Base-by-base conservation (phyloP, 352 stramenopile genomes). In the Phytophthora pluvialis region DNA sequence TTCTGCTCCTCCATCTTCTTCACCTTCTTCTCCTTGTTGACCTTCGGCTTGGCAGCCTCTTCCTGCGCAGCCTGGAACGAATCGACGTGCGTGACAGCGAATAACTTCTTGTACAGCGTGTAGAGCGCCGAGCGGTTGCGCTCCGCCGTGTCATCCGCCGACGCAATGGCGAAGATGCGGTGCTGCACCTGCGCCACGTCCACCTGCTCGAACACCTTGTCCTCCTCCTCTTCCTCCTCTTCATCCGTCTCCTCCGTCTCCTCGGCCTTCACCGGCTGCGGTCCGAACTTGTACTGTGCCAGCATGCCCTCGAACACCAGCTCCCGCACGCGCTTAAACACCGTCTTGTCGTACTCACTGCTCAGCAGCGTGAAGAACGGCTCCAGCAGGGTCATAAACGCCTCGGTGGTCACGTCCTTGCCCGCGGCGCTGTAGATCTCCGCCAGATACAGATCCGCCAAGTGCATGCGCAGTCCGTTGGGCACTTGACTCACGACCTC, bases 301-400 rank as follows among this genome's bases (percentile, higher is more conserved):
- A 94, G 64, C 78, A 95, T 77, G 4, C 80, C 80, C 32, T 77
- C 55, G 52, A 95, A 93, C 50, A 95, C 79, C 43, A 92, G 65
- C 53, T 93, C 85, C 21, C 77, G 73, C 36, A 93, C 78, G 59
- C 87, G 87, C 70, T 93, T 93, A 69, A 90, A 88, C 25, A 95
- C 76, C 18, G 75, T 81, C 71, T 88, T 88, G 69, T 95, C 85
- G 69, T 92, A 89, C 53, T 95, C 83, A 31, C 70, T 83, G 60
- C 78, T 82, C 53, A 95, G 56, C 40, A 95, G 69, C 48, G 83
- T 87, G 61, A 93, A 90, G 54, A 95, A 95, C 3, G 87, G 87
- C 72, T 93, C 87, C 33, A 95, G 52, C 48, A 95, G 68, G 44
- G 81, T 72, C 74, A 94, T 32, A 42, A 95, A 90, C 18, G 82